Evolutionary conservation across 73 alveolate genomes (phyloP), one percentile per base, ranked within the genome.

Genomic region (Breviolum minutum): DNA sequence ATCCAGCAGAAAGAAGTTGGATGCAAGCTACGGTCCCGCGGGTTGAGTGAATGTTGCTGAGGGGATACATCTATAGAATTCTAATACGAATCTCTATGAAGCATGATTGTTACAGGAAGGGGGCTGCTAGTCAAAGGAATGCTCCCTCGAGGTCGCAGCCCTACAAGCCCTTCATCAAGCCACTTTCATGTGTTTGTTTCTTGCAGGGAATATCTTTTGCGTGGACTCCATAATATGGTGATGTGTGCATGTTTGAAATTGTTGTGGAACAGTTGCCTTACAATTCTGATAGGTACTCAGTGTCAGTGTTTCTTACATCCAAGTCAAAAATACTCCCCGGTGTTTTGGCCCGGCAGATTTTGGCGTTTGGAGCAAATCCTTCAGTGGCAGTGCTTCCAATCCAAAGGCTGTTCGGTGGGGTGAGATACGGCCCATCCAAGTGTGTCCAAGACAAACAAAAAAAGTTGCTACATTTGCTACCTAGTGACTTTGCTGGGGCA

Each of bases 281-380:
- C 26, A 1, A 0, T 29, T 73, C 19, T 19, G 19, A 73, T 29
- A 17, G 19, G 83, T 7, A 26, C 32, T 17, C 83, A 73, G 32
- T 26, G 83, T 17, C n/a, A 22, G 81, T 20, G 22, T 70, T 70
- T 70, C 20, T 22, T 20, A 70, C 29, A 70, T 20, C 81, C 13
- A n/a, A n/a, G 83, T 29, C 24, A 29, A 73, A 10, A 26, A 16
- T 29, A 8, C 3, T 14, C 83, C 40, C 11, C 1, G 24, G 26
- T 6, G 20, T n/a, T 22, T 26, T 40, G 54, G 54, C 54, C 3
- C 0, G 20, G 95, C 95, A 88, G 95, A 88, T 32, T 88, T 88
- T 48, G 95, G 95, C 63, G 95, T 71, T 16, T 88, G 95, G 95
- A 88, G 95, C 63, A 88, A 70, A 29, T 88, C 95, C 84, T 88